Conservation (phyloP, 2,329 filamentous ascomycete genomes). For the Penicillium crustosum region DNA sequence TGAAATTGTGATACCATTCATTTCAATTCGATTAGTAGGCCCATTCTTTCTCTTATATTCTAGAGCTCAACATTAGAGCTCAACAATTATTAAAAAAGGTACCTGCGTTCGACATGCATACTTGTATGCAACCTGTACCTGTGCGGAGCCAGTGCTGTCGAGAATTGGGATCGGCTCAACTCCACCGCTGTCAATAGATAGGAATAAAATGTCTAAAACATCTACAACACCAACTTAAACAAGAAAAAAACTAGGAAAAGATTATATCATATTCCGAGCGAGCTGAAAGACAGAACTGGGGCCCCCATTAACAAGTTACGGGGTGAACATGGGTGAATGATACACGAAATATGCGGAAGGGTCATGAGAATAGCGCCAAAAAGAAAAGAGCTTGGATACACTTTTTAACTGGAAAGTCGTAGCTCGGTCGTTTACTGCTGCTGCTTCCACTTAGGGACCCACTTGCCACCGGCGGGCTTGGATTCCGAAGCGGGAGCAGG, state of each 20-base stretch:
- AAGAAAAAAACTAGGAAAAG: background rate
- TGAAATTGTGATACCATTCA: background rate
- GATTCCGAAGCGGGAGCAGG: conserved; percentile 30
- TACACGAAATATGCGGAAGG: conserved; percentile 29
- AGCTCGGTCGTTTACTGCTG: conserved; percentile 32
- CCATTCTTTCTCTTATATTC: background rate
- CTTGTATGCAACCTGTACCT: background rate
- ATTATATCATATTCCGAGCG: conserved; percentile 8
- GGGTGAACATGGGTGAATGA: conserved; percentile 20
- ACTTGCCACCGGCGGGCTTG: conserved; percentile 32
- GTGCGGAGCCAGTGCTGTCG: background rate
- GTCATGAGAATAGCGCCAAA: conserved; percentile 29
- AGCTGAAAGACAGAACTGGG: conserved; percentile 13
- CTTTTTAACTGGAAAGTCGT: conserved; percentile 28
- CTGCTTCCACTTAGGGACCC: conserved; percentile 42
- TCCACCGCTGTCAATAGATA: background rate
- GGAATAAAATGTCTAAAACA: background rate
- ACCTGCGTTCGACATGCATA: background rate
- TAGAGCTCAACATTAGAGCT: background rate
- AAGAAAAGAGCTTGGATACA: conserved; percentile 25
- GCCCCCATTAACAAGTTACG: conserved; percentile 6
- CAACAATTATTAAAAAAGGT: background rate
- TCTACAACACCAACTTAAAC: background rate
- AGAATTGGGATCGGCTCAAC: background rate
- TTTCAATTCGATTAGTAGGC: background rate